Evolutionary conservation across 2,329 filamentous ascomycete genomes (phyloP), one percentile per base, ranked within the genome.

Genomic region (Fusarium sarcochroum): DNA sequence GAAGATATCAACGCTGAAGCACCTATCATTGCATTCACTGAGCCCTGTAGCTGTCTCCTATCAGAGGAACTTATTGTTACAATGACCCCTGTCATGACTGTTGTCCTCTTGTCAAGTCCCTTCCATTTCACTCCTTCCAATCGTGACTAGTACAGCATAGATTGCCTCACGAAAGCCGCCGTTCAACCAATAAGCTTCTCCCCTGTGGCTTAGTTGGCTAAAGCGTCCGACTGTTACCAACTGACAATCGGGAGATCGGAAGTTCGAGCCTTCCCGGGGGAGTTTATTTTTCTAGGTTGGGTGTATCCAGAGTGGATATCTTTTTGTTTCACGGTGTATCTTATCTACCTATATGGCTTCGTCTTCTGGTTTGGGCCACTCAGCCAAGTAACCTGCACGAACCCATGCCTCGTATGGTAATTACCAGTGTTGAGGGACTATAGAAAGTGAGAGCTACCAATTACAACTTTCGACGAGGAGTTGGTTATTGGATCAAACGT

Each of bases 261-360:
- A 74, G 71, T 74, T 73, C 70, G 72, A 74, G 63, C 72, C 72
- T 74, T 74, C 66, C 70, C 71, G 70, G 70, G 71, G 70, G 71
- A 73, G 66, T 50, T 57, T 17, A 20, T 21, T 41, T 47, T 42
- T 14, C 13, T 13, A 21, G 7, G 20, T 23, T 6, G 25, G 21
- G 14, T 13, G 48, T 20, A 15, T 38, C 13, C 34, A 34, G 11
- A 48, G 37, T 57, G 25, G 49, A 42, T 49, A 63, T 57, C 13
- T 45, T 57, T 63, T 63, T 63, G 32, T 20, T 57, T 30, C n/a
- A 10, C 10, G 27, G 27, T 30, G 10, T 30, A n/a, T n/a, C n/a
- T n/a, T n/a, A n/a, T n/a, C n/a, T n/a, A 30, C 27, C 5, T 30
- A 13, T 30, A 30, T 30, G 9, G 27, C 10, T 30, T 30, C 25